Conservation (phyloP, 2,329 filamentous ascomycete species). For the Pseudogymnoascus sp. region DNA sequence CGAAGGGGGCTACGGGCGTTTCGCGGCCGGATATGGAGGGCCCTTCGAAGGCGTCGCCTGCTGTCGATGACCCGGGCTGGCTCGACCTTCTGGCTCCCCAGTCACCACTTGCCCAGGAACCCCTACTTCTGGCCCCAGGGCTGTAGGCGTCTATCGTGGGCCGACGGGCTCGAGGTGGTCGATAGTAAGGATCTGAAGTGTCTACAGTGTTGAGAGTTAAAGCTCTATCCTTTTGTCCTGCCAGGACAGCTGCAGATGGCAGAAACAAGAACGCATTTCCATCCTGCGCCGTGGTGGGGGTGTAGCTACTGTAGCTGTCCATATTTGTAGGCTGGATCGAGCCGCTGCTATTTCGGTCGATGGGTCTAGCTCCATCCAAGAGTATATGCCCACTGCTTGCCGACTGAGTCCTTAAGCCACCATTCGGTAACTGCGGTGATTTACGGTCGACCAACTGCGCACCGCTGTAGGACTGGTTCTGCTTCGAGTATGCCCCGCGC, state of each 20-base stretch:
- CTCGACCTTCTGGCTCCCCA: constrained; percentile 33
- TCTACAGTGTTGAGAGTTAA: constrained; percentile 42
- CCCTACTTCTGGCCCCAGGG: constrained; percentile 33
- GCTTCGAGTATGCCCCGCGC: constrained; percentile 54
- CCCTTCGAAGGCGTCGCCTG: constrained; percentile 30
- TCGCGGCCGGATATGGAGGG: constrained; percentile 35
- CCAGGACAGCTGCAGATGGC: constrained; percentile 34
- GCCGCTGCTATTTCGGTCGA: constrained; percentile 42
- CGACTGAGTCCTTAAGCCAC: constrained; percentile 52
- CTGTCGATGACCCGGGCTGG: constrained; percentile 31
- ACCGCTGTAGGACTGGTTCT: constrained; percentile 71
- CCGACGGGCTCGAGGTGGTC: constrained; percentile 66
- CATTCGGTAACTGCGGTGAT: constrained; percentile 41
- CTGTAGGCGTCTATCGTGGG: constrained; percentile 48
- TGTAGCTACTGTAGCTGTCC: constrained; percentile 50
- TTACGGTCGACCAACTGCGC: constrained; percentile 70
- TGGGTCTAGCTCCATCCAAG: constrained; percentile 28
- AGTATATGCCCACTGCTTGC: constrained; percentile 39
- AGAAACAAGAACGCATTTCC: constrained; percentile 66
- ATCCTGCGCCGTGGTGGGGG: constrained; percentile 65
- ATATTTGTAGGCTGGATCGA: constrained; percentile 45
- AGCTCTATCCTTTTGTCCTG: constrained; percentile 27
- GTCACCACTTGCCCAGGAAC: constrained; percentile 39
- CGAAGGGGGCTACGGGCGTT: constrained; percentile 45
- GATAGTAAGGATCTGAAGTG: constrained; percentile 73